phyloP scores from a whole-genome alignment of 2,329 filamentous ascomycete species.

The Paramyrothecium roridum region DNA sequence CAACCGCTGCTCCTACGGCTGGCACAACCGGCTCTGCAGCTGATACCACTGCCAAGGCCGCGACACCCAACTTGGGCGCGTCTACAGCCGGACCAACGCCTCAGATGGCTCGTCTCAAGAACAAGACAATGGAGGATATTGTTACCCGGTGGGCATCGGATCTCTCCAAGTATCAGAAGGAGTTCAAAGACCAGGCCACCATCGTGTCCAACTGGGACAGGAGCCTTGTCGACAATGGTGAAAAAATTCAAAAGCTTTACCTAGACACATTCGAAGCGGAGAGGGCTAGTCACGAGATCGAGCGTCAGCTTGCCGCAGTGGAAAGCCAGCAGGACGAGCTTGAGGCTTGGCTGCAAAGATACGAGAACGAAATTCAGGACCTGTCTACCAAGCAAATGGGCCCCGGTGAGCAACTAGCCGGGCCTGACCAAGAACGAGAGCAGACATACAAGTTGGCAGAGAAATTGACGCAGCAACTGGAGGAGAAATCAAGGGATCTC shows the following conservation, averaged over 20 bases:
- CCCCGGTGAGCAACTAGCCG: conserved; percentile 72
- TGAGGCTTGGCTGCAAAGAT: conserved; percentile 81
- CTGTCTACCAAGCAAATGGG: conserved; percentile 79
- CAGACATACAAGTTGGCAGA: conserved; percentile 94
- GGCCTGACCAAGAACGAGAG: conserved; percentile 93
- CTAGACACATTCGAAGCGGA: conserved; percentile 91
- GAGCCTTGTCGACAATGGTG: conserved; percentile 86
- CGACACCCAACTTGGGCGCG: conserved; percentile 51
- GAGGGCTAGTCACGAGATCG: conserved; percentile 87
- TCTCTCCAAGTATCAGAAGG: conserved; percentile 92
- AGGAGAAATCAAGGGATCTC: conserved; percentile 90
- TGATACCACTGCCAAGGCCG: conserved; percentile 20
- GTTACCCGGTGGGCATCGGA: conserved; percentile 96
- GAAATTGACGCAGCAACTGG: conserved; percentile 83
- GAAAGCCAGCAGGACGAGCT: conserved; percentile 93
- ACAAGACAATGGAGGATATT: conserved; percentile 99
- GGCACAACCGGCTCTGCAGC: conserved; percentile 17
- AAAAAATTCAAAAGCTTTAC: conserved; percentile 93
- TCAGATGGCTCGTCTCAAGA: conserved; percentile 86
- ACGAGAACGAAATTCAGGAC: conserved; percentile 87
- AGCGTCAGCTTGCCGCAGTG: conserved; percentile 83
- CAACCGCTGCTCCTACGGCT: conserved; percentile 20
- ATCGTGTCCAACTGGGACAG: conserved; percentile 90
- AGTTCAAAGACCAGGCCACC: conserved; percentile 86
- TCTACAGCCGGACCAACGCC: conserved; percentile 81